Percentiles rank a stretch among this genome's conserved stretches.
phyloP scores from a whole-genome alignment of 148 eudicot genomes.

The Simmondsia chinensis region DNA sequence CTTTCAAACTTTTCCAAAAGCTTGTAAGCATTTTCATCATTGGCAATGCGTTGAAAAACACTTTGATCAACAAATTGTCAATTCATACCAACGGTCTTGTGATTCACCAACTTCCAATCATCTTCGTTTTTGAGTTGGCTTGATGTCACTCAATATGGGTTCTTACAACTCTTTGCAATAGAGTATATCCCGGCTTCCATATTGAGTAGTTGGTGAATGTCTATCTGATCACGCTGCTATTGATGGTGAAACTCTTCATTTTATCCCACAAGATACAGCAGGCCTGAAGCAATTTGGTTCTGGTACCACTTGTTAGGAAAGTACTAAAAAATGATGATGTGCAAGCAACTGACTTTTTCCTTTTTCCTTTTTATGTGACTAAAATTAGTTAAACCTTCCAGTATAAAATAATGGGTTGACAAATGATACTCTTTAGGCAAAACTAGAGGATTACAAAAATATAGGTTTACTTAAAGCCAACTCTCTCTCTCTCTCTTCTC shows the following conservation, averaged over 20 bases:
- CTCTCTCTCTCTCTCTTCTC: neutral
- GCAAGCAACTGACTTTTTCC: neutral
- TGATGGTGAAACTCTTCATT: neutral
- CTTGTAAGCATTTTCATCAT: neutral
- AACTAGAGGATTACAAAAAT: no score
- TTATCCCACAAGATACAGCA: neutral
- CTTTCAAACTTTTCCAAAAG: slow-evolving; percentile 9
- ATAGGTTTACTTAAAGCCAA: no score
- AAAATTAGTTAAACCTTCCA: no score
- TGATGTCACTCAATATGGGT: neutral
- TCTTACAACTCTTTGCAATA: slow-evolving; percentile 2
- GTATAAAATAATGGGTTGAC: no score
- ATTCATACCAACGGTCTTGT: neutral
- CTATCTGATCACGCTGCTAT: slow-evolving; percentile 1
- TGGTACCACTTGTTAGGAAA: slow-evolving; percentile 3
- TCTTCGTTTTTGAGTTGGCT: neutral
- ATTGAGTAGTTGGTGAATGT: slow-evolving; percentile 1
- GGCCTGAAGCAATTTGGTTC: neutral
- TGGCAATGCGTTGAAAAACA: slow-evolving; percentile 4
- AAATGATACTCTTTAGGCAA: no score
- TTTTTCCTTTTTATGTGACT: neutral
- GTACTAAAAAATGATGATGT: neutral
- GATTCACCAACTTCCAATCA: slow-evolving; percentile 1
- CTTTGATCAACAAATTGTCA: slow-evolving; percentile 5
- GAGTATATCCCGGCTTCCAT: slow-evolving; percentile 3